These are phyloP conservation scores for Fraxinus platypoda DNA, from an alignment of 305 asterid genomes.

Conservation along the genomic window DNA sequence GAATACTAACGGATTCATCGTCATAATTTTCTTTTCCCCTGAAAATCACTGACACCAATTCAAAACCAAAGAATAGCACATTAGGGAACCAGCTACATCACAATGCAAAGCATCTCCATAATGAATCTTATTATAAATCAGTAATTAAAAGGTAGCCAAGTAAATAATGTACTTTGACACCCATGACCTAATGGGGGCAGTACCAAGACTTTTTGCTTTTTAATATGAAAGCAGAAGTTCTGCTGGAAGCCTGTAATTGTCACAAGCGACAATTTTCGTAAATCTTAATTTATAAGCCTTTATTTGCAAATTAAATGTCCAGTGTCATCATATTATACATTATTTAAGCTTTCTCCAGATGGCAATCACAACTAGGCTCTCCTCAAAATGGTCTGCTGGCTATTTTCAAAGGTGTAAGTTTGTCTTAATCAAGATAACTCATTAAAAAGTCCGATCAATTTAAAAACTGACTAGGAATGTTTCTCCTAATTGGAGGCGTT, in stretches of 20 bases:
- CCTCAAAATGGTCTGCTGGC: not conserved
- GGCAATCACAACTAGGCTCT: not conserved
- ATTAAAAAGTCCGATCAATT: no score
- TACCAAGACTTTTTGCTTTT: not conserved
- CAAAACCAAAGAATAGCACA: not conserved
- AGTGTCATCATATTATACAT: not conserved
- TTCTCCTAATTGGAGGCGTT: not conserved
- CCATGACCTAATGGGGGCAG: not conserved
- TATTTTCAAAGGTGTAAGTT: no score
- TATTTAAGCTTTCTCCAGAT: not conserved
- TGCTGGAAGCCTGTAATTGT: not conserved
- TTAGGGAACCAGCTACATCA: not conserved
- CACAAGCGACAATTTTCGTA: not conserved
- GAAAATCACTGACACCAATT: not conserved
- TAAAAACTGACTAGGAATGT: not conserved
- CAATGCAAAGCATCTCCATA: not conserved
- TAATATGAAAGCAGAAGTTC: not conserved
- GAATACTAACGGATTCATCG: not conserved
- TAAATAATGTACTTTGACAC: not conserved
- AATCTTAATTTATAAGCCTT: not conserved
- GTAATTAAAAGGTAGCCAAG: not conserved
- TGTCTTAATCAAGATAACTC: no score
- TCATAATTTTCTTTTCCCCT: not conserved
- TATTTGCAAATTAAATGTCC: not conserved
- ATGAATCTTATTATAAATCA: not conserved